These are phyloP conservation scores for Xylaria arbuscula DNA, from an alignment of 2,329 filamentous ascomycete genomes.

Conservation along the genomic window DNA sequence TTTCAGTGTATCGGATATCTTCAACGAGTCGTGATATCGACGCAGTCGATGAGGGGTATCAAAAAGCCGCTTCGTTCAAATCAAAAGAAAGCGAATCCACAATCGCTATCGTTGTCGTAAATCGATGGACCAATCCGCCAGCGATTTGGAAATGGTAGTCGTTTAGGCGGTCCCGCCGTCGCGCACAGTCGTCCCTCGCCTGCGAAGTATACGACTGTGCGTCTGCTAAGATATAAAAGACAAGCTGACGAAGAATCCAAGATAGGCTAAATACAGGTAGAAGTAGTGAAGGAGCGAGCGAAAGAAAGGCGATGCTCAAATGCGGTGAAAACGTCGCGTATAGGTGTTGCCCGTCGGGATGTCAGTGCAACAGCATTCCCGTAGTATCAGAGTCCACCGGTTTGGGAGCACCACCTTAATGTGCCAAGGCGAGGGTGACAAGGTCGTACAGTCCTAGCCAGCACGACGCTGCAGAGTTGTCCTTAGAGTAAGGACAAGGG, in stretches of 20 bases:
- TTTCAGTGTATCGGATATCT: slow-evolving; percentile 17
- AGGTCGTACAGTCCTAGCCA: slow-evolving; percentile 12
- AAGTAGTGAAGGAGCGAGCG: slow-evolving; percentile 41
- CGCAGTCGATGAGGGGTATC: slow-evolving; percentile 42
- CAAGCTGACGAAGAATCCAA: slow-evolving; percentile 33
- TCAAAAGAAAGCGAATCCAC: slow-evolving; percentile 39
- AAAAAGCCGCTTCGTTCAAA: slow-evolving; percentile 38
- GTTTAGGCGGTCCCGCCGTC: slow-evolving; percentile 55
- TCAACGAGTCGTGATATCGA: slow-evolving; percentile 36
- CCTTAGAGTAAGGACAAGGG: slow-evolving; percentile 11
- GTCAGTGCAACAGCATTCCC: slow-evolving; percentile 40
- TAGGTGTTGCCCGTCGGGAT: slow-evolving; percentile 38
- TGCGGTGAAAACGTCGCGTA: slow-evolving; percentile 34
- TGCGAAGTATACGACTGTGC: slow-evolving; percentile 60
- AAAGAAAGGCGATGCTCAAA: slow-evolving; percentile 37
- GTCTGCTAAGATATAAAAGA: slow-evolving; percentile 42
- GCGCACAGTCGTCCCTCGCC: slow-evolving; percentile 61
- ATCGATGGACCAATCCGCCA: slow-evolving; percentile 32
- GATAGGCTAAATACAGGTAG: slow-evolving; percentile 31
- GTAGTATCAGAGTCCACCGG: slow-evolving; percentile 37
- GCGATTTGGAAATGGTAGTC: slow-evolving; percentile 29
- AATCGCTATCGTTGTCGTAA: slow-evolving; percentile 43
- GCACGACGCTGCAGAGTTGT: slow-evolving; percentile 9
- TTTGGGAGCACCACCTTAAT: slow-evolving; percentile 39
- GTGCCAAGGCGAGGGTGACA: slow-evolving; percentile 29